phyloP scores from a whole-genome alignment of 2,329 filamentous ascomycete species.

The Phyllosticta citrichinensis region DNA sequence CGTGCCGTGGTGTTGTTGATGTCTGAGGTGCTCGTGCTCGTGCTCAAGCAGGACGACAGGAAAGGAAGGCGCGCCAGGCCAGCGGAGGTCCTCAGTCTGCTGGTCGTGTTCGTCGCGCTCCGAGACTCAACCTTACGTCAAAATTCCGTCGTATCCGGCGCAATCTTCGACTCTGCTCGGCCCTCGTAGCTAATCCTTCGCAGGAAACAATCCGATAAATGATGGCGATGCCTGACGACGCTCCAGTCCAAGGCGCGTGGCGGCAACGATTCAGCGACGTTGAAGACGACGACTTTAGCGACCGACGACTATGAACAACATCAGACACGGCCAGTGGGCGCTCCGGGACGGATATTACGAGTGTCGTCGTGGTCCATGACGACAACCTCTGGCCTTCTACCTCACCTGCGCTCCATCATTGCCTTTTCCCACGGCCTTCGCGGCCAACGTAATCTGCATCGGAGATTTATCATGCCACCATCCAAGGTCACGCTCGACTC shows the following conservation, averaged over 20 bases:
- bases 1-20: not conserved
- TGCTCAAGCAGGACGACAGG: not conserved
- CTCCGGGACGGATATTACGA: not conserved
- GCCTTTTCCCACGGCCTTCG: not conserved
- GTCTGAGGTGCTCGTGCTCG: not conserved
- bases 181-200: not conserved
- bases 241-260: not conserved
- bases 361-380: not conserved
- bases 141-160: not conserved
- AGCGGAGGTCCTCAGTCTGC: not conserved
- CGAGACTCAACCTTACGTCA: not conserved
- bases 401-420: not conserved
- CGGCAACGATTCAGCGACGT: not conserved
- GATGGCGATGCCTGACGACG: not conserved
- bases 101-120: too few species aligned
- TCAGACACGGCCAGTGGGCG: too few species aligned
- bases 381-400: not conserved
- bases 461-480: not conserved
- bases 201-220: not conserved
- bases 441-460: not conserved
- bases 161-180: not conserved
- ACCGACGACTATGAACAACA: not conserved
- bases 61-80: not conserved
- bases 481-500: not conserved
- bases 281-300: not conserved